Evolutionary conservation across 345 rosid genomes (phyloP).

Genomic region (Eucalyptus regnans): DNA sequence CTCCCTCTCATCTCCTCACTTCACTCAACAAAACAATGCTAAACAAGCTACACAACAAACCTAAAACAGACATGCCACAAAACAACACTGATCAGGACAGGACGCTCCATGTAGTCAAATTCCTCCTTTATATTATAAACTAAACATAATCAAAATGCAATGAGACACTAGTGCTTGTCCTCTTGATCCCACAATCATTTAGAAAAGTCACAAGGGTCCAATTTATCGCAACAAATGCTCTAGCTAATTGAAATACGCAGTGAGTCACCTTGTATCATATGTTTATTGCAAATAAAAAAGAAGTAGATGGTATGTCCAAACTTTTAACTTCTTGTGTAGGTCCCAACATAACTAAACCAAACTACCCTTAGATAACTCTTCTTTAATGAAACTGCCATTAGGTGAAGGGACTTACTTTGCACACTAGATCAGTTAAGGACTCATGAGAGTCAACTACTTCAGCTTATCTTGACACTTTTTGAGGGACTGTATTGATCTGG

Average conservation of each 20-base stretch:
- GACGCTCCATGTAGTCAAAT: not conserved
- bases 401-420: not conserved
- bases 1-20: not conserved
- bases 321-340: not conserved
- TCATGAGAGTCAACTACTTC: not conserved
- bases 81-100: conserved; percentile 13
- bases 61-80: conserved; percentile 17
- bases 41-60: conserved; percentile 5
- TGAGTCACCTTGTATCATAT: not conserved
- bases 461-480: not conserved
- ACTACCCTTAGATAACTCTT: not conserved
- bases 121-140: not conserved
- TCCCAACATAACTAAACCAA: not conserved
- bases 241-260: not conserved
- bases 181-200: not conserved
- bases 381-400: not conserved
- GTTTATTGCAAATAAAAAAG: not conserved
- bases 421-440: not conserved
- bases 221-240: not conserved
- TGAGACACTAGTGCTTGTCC: not conserved
- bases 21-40: conserved; percentile 1
- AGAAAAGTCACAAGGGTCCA: not conserved
- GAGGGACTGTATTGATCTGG: not conserved
- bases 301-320: not conserved
- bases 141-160: not conserved